Evolutionary conservation across 192 early-diverging fungal species (phyloP).

Genomic region (Thamnidium elegans): DNA sequence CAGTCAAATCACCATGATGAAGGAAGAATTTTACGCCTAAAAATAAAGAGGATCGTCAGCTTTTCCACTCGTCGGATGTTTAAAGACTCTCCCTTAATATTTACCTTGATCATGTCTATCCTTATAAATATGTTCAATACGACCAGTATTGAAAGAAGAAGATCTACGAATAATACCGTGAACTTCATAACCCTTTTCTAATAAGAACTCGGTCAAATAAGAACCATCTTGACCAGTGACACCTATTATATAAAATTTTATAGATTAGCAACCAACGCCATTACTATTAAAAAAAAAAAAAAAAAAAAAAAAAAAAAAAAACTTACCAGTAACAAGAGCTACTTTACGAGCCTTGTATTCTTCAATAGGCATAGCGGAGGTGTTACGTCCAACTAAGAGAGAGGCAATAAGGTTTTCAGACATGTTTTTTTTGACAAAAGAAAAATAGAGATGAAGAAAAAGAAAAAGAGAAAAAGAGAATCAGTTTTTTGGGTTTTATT

Average conservation of each 20-base stretch:
- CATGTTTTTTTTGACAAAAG: neutral
- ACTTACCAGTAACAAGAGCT: constrained; percentile 59
- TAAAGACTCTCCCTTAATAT: constrained; percentile 6
- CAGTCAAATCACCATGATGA: constrained; percentile 78
- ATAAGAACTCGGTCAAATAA: constrained; percentile 70
- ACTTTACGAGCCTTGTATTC: constrained; percentile 60
- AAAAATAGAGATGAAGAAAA: constrained; percentile 21
- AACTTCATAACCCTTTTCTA: constrained; percentile 73
- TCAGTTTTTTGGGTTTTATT: no score
- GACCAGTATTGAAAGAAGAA: constrained; percentile 82
- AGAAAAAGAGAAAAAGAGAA: constrained; percentile 17
- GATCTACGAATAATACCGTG: constrained; percentile 80
- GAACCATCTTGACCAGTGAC: constrained; percentile 83
- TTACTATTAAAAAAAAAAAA: constrained; percentile 8
- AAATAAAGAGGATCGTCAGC: neutral
- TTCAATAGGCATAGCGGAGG: constrained; percentile 33
- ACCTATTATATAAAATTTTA: constrained; percentile 38
- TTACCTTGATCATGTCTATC: constrained; percentile 64
- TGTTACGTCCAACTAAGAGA: constrained; percentile 11
- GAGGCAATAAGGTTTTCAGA: constrained; percentile 37
- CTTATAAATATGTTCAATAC: constrained; percentile 76
- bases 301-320: neutral
- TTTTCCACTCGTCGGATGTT: neutral
- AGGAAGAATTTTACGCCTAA: constrained; percentile 65
- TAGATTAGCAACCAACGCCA: no score